These are phyloP conservation scores for Pseudogymnoascus sp. DNA, from an alignment of 2,329 filamentous ascomycete genomes.

Conservation along the genomic window DNA sequence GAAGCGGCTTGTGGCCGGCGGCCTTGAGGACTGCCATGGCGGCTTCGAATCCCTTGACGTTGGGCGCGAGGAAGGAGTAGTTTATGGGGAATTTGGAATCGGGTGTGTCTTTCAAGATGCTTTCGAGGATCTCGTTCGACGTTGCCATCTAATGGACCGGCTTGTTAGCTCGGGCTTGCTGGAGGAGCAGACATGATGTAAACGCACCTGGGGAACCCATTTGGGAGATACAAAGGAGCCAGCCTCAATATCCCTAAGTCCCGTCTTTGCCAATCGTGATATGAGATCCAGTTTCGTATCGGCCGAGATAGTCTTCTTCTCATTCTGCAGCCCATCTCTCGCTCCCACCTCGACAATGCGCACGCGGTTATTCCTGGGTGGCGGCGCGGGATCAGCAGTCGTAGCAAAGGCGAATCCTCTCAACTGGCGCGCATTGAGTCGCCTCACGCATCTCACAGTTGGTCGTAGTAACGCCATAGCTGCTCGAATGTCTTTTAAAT, in stretches of 20 bases:
- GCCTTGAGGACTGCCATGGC: conserved; percentile 46
- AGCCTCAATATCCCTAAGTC: conserved; percentile 67
- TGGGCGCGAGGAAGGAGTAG: conserved; percentile 77
- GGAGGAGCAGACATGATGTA: neutral
- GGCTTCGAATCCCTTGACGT: conserved; percentile 62
- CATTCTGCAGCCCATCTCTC: conserved; percentile 80
- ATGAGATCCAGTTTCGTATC: conserved; percentile 72
- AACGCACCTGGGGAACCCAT: conserved; percentile 69
- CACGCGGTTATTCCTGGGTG: conserved; percentile 30
- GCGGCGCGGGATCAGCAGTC: neutral
- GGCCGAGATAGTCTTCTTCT: conserved; percentile 63
- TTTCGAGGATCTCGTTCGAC: conserved; percentile 64
- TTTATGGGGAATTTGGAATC: conserved; percentile 50
- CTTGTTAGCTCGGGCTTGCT: neutral
- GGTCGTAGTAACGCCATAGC: conserved; percentile 5
- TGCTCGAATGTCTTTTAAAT: neutral
- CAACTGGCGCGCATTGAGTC: conserved; percentile 6
- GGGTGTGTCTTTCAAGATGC: conserved; percentile 53
- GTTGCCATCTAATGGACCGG: conserved; percentile 59
- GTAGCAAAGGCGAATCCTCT: neutral
- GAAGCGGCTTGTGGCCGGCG: conserved; percentile 15
- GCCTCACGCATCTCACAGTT: conserved; percentile 8
- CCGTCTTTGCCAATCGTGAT: conserved; percentile 58
- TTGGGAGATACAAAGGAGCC: conserved; percentile 78
- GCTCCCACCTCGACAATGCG: conserved; percentile 77